Base-by-base conservation (phyloP, 192 early-diverging fungal species). In the Linnemannia elongata region DNA sequence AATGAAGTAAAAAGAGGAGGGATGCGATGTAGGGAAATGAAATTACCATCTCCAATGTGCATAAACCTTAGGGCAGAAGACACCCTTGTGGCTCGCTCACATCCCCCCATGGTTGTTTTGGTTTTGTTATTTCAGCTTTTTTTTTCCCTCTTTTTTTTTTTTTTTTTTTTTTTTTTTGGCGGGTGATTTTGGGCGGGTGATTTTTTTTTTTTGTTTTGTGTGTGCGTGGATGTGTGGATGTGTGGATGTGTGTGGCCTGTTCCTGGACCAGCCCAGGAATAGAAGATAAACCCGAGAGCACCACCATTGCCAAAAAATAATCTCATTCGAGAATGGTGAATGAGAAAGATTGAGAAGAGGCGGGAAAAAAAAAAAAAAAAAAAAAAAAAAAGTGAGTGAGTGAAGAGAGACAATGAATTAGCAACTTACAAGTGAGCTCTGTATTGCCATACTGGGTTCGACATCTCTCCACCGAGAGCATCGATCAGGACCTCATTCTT, bases 401-500 rank as follows among this genome's bases (percentile, higher is more conserved):
- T 39, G 38, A 39, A 74, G 45, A 69, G n/a, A 57, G 41, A 47
- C 36, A 41, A 60, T 22, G 20, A 47, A 13, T 57, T 15, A 70
- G 71, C 69, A 33, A 93, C 93, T 94, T 94, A 94, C 93, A 96
- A 96, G 89, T 93, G 91, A 66, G 95, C 95, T 60, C 93, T 88
- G 89, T 95, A 94, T 82, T 94, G 94, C 92, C 95, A 97, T 71
- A 94, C 89, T 27, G 95, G 95, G 76, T 94, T 95, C 49, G 90
- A 90, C 72, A 92, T 92, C 80, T 96, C 94, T 47, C 95, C 94
- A n/a, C 94, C 94, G 10, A 95, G 90, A 69, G 94, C 94, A 82
- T 95, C 94, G 68, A 97, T 94, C 75, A 98, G 90, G 38, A 97
- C 93, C 86, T 98, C 97, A 88, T 98, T 97, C 91, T 97, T 97